Evolutionary conservation across 257 asterid genomes (phyloP).

Genomic region (Lavandula angustifolia): DNA sequence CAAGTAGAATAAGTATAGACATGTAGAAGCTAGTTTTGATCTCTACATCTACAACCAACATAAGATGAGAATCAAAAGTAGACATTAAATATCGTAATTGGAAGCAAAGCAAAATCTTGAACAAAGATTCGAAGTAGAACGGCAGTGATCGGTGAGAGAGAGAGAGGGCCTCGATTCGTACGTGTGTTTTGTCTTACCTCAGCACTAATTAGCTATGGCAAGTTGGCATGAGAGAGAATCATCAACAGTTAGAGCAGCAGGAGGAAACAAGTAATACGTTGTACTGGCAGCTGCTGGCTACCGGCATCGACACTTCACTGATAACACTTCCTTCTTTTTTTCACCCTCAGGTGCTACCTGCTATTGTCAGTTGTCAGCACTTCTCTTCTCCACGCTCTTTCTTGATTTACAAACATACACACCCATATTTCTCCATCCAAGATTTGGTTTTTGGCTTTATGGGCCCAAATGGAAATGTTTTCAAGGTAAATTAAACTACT

Average conservation of each 20-base stretch:
- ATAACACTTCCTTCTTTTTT: conserved; percentile 34
- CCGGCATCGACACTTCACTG: conserved; percentile 56
- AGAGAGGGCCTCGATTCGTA: conserved; percentile 28
- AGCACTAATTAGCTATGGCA: conserved; percentile 37
- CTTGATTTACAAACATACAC: too few relatives aligned
- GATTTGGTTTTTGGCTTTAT: background rate
- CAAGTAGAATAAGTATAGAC: too few relatives aligned
- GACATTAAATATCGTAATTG: too few relatives aligned
- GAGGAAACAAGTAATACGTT: background rate
- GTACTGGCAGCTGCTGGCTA: conserved; percentile 25
- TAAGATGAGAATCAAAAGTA: too few relatives aligned
- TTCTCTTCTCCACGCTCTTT: conserved; percentile 27
- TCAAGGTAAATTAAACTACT: conserved; percentile 22
- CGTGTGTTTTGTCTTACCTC: conserved; percentile 51
- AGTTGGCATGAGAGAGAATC: conserved; percentile 24
- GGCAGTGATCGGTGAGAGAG: too few relatives aligned
- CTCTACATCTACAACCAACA: too few relatives aligned
- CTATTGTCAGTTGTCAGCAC: conserved; percentile 54
- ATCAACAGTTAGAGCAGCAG: background rate
- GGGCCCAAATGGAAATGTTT: background rate
- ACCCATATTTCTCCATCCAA: background rate
- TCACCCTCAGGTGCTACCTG: conserved; percentile 49
- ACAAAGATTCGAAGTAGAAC: too few relatives aligned
- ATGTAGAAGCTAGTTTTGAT: too few relatives aligned
- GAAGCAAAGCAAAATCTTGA: too few relatives aligned